These are phyloP conservation scores for Paecilomyces sp. DNA, from an alignment of 2,329 filamentous ascomycete genomes.

Conservation along the genomic window DNA sequence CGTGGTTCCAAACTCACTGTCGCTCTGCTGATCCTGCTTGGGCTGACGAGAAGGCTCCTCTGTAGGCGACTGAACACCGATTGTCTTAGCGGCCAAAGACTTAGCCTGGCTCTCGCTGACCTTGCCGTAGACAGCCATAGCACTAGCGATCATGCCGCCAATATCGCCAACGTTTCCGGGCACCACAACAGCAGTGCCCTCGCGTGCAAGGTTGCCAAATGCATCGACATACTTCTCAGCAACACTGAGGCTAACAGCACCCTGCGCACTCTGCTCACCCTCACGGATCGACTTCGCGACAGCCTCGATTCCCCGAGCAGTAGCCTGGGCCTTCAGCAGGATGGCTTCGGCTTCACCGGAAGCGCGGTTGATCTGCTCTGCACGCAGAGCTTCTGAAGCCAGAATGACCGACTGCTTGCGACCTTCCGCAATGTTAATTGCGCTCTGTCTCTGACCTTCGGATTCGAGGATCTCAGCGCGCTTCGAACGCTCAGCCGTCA, in stretches of 20 bases:
- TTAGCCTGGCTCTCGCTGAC: conserved; percentile 74
- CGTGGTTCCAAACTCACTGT: conserved; percentile 13
- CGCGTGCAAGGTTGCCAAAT: conserved; percentile 84
- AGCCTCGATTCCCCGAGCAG: conserved; percentile 78
- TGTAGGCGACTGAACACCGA: conserved; percentile 17
- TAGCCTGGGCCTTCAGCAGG: conserved; percentile 73
- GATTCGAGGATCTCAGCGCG: conserved; percentile 95
- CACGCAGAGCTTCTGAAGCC: conserved; percentile 81
- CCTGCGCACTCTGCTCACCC: conserved; percentile 68
- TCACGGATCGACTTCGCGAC: conserved; percentile 69
- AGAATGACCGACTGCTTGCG: conserved; percentile 95
- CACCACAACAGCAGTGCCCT: conserved; percentile 91
- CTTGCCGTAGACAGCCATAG: conserved; percentile 91
- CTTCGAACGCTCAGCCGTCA: conserved; percentile 95
- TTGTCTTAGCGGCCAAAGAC: conserved; percentile 43
- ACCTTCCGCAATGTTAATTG: conserved; percentile 98
- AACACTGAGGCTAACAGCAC: conserved; percentile 77
- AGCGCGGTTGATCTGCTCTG: conserved; percentile 90
- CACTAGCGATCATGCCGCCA: conserved; percentile 91
- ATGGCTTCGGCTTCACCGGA: conserved; percentile 93
- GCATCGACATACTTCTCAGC: conserved; percentile 98
- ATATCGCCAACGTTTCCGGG: conserved; percentile 97
- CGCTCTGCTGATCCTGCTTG: conserved; percentile 8
- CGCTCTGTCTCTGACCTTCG: conserved; percentile 91
- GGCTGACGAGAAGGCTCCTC: conserved; percentile 5